A percentile compares a stretch with the other conserved stretches of the same genome.
Evolutionary conservation across 306 rosid species (phyloP).

Genomic region (Medicago arabica): DNA sequence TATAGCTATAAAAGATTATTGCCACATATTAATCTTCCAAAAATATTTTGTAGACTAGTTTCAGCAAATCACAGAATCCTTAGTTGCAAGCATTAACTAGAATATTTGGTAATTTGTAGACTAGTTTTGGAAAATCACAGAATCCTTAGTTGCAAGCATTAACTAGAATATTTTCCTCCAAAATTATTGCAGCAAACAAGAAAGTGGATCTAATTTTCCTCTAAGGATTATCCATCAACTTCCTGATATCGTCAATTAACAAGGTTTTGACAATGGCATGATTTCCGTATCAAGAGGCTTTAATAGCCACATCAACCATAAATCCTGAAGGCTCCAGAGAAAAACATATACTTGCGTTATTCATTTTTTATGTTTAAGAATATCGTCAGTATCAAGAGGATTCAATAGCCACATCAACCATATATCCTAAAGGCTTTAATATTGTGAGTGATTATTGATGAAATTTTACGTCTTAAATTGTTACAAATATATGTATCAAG

Average conservation of each 20-base stretch:
- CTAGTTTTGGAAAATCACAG: constrained; percentile 18
- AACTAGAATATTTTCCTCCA: constrained; percentile 14
- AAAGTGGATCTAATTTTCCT: constrained; percentile 17
- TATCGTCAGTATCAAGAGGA: neutral
- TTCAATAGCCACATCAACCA: constrained; percentile 24
- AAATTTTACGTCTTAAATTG: too few species aligned
- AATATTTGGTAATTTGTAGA: constrained; percentile 22
- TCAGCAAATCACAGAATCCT: constrained; percentile 29
- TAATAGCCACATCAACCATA: constrained; percentile 18
- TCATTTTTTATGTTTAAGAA: constrained; percentile 11
- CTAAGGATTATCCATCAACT: constrained; percentile 7
- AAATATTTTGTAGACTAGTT: constrained; percentile 13
- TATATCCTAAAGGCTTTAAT: neutral
- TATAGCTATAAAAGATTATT: constrained; percentile 2
- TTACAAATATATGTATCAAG: too few species aligned
- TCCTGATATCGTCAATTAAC: constrained; percentile 8
- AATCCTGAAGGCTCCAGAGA: constrained; percentile 28
- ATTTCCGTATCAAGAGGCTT: neutral
- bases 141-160: constrained; percentile 29
- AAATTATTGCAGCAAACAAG: constrained; percentile 22
- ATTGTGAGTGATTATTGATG: too few species aligned
- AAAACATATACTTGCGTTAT: constrained; percentile 8
- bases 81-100: constrained; percentile 25
- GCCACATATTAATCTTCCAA: constrained; percentile 6
- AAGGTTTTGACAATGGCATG: neutral